phyloP scores from a whole-genome alignment of 2,329 filamentous ascomycete genomes.

The Claviceps sp. region DNA sequence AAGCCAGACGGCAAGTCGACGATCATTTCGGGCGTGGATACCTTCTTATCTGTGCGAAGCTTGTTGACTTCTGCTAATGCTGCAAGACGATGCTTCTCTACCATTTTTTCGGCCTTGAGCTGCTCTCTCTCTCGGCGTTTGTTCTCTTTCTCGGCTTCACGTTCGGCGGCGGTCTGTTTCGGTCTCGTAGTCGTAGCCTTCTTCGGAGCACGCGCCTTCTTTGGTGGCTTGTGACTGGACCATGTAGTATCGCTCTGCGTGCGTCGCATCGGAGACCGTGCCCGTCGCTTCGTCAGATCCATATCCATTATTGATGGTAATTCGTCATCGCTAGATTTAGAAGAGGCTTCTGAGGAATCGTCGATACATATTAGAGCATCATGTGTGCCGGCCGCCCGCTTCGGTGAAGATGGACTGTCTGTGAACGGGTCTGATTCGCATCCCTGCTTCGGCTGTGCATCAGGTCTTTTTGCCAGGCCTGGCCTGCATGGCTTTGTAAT shows the following conservation, averaged over 20 bases:
- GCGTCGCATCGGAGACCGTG: slow-evolving; percentile 14
- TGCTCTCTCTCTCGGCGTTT: slow-evolving; percentile 43
- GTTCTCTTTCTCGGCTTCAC: slow-evolving; percentile 34
- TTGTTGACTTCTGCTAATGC: slow-evolving; percentile 64
- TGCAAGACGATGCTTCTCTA: slow-evolving; percentile 49
- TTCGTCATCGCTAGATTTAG: slow-evolving; percentile 31
- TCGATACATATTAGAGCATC: slow-evolving; percentile 22
- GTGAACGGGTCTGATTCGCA: neutral
- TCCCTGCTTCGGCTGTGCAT: neutral
- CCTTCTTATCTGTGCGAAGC: slow-evolving; percentile 57
- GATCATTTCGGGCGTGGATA: slow-evolving; percentile 65
- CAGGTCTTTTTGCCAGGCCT: neutral
- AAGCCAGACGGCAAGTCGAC: slow-evolving; percentile 51
- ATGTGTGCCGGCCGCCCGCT: neutral
- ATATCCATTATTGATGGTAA: slow-evolving; percentile 34
- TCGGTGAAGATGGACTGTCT: neutral
- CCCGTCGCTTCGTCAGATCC: slow-evolving; percentile 16
- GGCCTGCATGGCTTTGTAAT: neutral
- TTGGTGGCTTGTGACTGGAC: slow-evolving; percentile 9
- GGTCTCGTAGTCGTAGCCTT: slow-evolving; percentile 27
- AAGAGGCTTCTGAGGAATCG: slow-evolving; percentile 17
- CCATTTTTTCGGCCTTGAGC: slow-evolving; percentile 46
- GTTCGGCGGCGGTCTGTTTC: slow-evolving; percentile 2
- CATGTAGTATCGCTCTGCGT: slow-evolving; percentile 19
- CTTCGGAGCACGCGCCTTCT: slow-evolving; percentile 29